Percentiles rank a stretch among this genome's conserved stretches.
Evolutionary conservation across 306 rosid genomes (phyloP).

Genomic region (Myrica gale): DNA sequence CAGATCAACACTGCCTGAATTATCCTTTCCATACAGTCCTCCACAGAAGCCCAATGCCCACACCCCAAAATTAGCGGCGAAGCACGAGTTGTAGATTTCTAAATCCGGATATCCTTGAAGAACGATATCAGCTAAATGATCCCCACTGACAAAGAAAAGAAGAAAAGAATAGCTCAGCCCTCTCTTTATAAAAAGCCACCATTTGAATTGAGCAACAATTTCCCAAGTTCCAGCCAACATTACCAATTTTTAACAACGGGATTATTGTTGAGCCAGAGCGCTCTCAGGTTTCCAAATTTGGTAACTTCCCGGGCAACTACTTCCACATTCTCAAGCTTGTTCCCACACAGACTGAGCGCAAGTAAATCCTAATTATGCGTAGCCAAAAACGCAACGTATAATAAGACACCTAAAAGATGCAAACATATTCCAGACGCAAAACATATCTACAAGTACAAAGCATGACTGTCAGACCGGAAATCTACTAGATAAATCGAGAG

Average conservation of each 20-base stretch:
- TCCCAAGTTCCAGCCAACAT: constrained; percentile 12
- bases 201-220: neutral
- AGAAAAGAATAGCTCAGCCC: neutral
- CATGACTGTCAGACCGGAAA: constrained; percentile 52
- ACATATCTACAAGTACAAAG: neutral
- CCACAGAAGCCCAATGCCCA: constrained; percentile 94
- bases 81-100: constrained; percentile 74
- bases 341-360: constrained; percentile 78
- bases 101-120: constrained; percentile 52
- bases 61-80: constrained; percentile 58
- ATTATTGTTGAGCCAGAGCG: constrained; percentile 83
- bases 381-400: neutral
- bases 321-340: constrained; percentile 56
- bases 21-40: constrained; percentile 74
- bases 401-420: neutral
- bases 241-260: constrained; percentile 52
- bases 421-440: neutral
- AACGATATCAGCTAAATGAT: constrained; percentile 46
- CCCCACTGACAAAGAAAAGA: constrained; percentile 42
- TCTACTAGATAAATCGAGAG: constrained; percentile 56
- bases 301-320: constrained; percentile 59
- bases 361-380: constrained; percentile 51
- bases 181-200: neutral
- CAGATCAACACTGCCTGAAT: constrained; percentile 48
- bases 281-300: constrained; percentile 67